Base-by-base conservation (phyloP, 2,329 filamentous ascomycete species). In the Pestalotiopsis sp. region DNA sequence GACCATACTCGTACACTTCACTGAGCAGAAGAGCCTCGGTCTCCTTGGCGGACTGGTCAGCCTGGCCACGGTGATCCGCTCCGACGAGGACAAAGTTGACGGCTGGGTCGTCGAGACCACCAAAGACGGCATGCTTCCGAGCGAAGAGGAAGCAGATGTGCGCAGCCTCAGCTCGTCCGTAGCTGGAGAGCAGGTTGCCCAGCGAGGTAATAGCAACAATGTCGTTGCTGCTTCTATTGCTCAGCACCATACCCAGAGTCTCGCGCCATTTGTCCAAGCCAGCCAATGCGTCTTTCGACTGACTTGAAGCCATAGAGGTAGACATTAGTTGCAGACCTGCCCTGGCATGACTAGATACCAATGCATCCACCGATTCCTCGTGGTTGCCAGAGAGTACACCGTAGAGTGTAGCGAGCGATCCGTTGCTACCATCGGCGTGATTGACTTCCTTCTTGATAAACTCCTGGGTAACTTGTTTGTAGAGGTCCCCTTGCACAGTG, bases 381-480 rank as follows among this genome's bases (percentile, higher is more conserved):
- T 92, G 89, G 76, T 98, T 99, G 0, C 96, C 95, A 26, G 94
- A 96, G 69, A 99, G 91, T 0, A 98, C 90, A 76, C 97, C 94
- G 78, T 99, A 99, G 3, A 99, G 82, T 0, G 95, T 94, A 38
- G 95, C 94, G 59, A 99, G 84, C 1, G 95, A 93, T 78, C 98
- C 92, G 65, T 94, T 94, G 73, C 92, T 93, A 66, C 91, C 89
- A 2, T 92, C 90, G 3, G 91, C 83, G 65, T 91, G 91, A 77
- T 96, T 97, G 66, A 99, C 93, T 78, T 99, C 96, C 75, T 97
- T 94, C 72, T 94, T 91, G 20, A 99, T 92, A 75, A 99, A 99
- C 75, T 99, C 96, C 75, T 97, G 94, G 0, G 94, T 89, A 30
- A 99, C 94, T 76, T 97, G 93, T 78, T 94, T 97, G 87, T 97